Conservation (phyloP, 164 flowering plant species). For the Berberis vulgaris region DNA sequence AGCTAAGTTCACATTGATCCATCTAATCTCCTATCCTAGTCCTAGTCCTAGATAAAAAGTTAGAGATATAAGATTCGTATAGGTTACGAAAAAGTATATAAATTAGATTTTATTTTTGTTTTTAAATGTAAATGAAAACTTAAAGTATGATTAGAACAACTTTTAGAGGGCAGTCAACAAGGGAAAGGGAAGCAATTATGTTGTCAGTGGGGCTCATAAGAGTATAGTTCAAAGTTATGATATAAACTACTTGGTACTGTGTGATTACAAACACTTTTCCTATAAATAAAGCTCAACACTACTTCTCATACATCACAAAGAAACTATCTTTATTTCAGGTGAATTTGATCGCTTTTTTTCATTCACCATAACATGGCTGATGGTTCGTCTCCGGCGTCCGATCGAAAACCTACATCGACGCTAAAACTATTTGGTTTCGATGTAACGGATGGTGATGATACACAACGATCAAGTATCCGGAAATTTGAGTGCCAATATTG, state of each 20-base stretch:
- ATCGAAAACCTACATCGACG: conserved; percentile 10
- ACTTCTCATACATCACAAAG: neutral
- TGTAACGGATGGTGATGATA: conserved; percentile 10
- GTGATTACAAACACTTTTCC: neutral
- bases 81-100: too few species aligned
- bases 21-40: too few species aligned
- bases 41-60: too few species aligned
- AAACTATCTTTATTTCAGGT: neutral
- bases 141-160: too few species aligned
- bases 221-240: neutral
- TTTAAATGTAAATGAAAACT: too few species aligned
- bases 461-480: conserved; percentile 8
- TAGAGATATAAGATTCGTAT: too few species aligned
- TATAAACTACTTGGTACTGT: neutral
- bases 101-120: too few species aligned
- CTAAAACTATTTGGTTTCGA: conserved; percentile 42
- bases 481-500: conserved; percentile 51
- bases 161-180: neutral
- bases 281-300: neutral
- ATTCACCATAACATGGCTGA: conserved; percentile 9
- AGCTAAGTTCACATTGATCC: too few species aligned
- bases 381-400: conserved; percentile 6
- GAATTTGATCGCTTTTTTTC: neutral
- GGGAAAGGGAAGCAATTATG: neutral
- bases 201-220: too few species aligned